Base-by-base conservation (phyloP, 2,329 filamentous ascomycete species). In the Hymenotorrendiella dingleyae region DNA sequence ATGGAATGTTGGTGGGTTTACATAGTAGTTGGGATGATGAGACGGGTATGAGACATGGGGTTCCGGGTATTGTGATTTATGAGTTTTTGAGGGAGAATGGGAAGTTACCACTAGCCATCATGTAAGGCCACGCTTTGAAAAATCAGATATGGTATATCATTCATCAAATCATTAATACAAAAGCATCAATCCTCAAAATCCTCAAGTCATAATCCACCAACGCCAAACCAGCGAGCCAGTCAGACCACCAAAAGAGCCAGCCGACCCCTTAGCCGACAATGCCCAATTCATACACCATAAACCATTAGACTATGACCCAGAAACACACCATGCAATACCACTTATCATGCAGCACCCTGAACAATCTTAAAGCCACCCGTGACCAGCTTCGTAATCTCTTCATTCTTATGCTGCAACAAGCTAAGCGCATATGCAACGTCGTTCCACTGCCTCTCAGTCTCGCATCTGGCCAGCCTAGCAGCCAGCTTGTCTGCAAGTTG, bases 391-490 rank as follows among this genome's bases (percentile, higher is more conserved):
- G 76, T 73, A 44, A 94, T 94, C 34, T 94, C 87, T 59, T 94
- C 87, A 56, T 91, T 91, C 71, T 93, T 94, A 63, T 98, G 93
- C 59, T 89, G 90, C 43, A 98, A 67, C 46, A 96, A 67, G 3
- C 88, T 88, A 46, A 98, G 68, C 3, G 90, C 90, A 69, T 89
- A 98, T 0, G 91, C 87, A 32, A 97, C 90, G 66, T 98, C 93
- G 61, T 91, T 94, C 93, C 93, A 98, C 62, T 97, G 90, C 50
- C 90, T 75, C 67, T 98, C 91, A 36, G 77, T 94, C 61, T 96
- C 90, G 59, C 90, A 96, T 35, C 91, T 77, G 1, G 77, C 73
- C 33, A 98, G 73, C 52, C 93, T 78, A 4, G 90, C 89, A 1
- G 93, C 90, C 48, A 98, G 73, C 66, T 98, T 98, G 49, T 91